Evolutionary conservation across 768 basidiomycete species (phyloP).

Genomic region (Porpolomopsis calyptriformis): DNA sequence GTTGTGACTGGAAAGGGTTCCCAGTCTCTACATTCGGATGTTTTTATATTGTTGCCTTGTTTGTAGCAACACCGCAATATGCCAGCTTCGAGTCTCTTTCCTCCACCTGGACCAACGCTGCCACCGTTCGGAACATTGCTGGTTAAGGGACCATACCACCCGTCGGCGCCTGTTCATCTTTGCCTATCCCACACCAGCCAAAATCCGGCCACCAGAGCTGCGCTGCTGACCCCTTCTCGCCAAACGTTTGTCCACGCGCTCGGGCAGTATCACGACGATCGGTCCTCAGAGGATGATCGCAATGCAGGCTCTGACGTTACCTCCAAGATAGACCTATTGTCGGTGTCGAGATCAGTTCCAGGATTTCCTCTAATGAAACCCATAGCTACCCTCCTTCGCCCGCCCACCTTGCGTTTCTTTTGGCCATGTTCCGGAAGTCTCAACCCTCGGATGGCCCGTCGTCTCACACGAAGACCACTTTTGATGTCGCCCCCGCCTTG

Average conservation of each 20-base stretch:
- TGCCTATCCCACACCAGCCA: conserved; percentile 38
- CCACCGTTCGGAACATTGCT: conserved; percentile 51
- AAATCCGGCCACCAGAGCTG: conserved; percentile 21
- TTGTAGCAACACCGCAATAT: too few relatives aligned
- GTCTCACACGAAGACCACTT: conserved; percentile 18
- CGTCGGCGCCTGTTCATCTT: conserved; percentile 63
- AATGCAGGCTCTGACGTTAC: conserved; percentile 28
- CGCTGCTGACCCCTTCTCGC: conserved; percentile 49
- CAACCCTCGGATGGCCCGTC: conserved; percentile 14
- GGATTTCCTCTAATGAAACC: too few relatives aligned
- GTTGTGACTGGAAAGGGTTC: background rate
- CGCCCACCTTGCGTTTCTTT: conserved; percentile 41
- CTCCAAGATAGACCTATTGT: conserved; percentile 47
- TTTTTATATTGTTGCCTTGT: too few relatives aligned
- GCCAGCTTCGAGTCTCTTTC: too few relatives aligned
- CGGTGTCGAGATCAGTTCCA: conserved; percentile 18
- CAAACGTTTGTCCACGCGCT: conserved; percentile 32
- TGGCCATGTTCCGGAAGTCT: conserved; percentile 38
- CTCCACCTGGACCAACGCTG: conserved; percentile 30
- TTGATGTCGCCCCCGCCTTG: conserved; percentile 33
- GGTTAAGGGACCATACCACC: conserved; percentile 49
- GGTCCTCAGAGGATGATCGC: conserved; percentile 36
- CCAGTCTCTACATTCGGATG: too few relatives aligned
- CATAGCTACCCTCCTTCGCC: conserved; percentile 55
- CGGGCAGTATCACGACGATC: conserved; percentile 40